Evolutionary conservation across 768 basidiomycete genomes (phyloP).

Genomic region (Termitomyces titanicus): DNA sequence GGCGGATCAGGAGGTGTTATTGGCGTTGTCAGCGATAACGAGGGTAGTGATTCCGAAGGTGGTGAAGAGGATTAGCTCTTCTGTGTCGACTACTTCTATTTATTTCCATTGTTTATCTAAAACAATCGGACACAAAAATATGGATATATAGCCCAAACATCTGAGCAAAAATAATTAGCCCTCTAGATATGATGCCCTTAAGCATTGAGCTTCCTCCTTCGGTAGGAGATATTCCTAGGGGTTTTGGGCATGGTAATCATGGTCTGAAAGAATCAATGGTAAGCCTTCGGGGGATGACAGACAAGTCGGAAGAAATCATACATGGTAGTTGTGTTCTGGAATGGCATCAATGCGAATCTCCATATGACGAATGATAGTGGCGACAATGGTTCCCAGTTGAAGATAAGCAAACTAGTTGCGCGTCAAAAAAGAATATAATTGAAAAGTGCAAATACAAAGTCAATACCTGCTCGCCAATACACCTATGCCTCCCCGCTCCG

Average conservation of each 20-base stretch:
- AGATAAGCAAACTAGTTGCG: slow-evolving; percentile 80
- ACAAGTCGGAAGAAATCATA: slow-evolving; percentile 35
- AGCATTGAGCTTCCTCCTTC: slow-evolving; percentile 59
- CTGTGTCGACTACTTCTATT: not conserved
- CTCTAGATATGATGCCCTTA: slow-evolving; percentile 18
- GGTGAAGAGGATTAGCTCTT: slow-evolving; percentile 17
- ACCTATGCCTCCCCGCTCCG: slow-evolving; percentile 93
- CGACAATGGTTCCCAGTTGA: slow-evolving; percentile 82
- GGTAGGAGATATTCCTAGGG: slow-evolving; percentile 62
- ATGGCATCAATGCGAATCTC: slow-evolving; percentile 72
- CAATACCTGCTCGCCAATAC: slow-evolving; percentile 86
- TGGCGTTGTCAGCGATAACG: slow-evolving; percentile 66
- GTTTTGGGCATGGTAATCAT: slow-evolving; percentile 90
- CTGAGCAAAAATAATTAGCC: not conserved
- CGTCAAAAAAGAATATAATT: not conserved
- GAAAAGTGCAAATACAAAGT: slow-evolving; percentile 1
- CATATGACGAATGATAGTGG: slow-evolving; percentile 71
- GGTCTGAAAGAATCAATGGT: slow-evolving; percentile 48
- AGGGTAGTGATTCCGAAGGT: slow-evolving; percentile 56
- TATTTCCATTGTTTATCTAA: not conserved
- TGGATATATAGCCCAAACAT: slow-evolving; percentile 3
- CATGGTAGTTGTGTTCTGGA: slow-evolving; percentile 88
- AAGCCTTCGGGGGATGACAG: not conserved
- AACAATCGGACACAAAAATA: not conserved
- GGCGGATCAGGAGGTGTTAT: slow-evolving; percentile 56